Conservation (phyloP, 176 grass and related monocot genomes). For the Echinochloa phyllopogon region DNA sequence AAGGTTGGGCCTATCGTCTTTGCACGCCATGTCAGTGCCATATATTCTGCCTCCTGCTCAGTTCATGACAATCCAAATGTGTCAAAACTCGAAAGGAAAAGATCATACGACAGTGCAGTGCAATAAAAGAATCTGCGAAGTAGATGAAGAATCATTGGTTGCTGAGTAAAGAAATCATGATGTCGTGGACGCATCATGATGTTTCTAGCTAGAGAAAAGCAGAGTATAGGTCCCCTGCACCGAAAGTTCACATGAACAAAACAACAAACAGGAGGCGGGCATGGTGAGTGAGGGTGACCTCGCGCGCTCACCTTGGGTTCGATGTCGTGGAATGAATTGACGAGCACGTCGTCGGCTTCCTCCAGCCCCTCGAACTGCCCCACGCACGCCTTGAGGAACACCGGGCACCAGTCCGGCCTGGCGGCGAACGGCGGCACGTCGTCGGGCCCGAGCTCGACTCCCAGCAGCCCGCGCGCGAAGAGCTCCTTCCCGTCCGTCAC, state of each 20-base stretch:
- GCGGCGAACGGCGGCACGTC: constrained; percentile 44
- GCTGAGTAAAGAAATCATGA: not conserved
- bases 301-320: constrained; percentile 43
- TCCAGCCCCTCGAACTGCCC: constrained; percentile 29
- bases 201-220: not conserved
- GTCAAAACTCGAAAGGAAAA: not conserved
- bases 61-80: not conserved
- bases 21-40: constrained; percentile 30
- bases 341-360: constrained; percentile 35
- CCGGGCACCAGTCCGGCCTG: not conserved
- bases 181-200: too few species aligned
- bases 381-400: not conserved
- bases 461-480: not conserved
- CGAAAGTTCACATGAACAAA: not conserved
- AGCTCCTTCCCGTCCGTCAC: constrained; percentile 1
- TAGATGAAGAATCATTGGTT: not conserved
- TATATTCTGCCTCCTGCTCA: constrained; percentile 44
- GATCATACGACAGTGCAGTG: not conserved
- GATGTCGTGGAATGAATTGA: constrained; percentile 35
- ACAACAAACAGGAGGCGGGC: not conserved
- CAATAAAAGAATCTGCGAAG: not conserved
- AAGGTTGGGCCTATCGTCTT: constrained; percentile 52
- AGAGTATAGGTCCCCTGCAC: not conserved
- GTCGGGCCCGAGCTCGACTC: not conserved
- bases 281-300: too few species aligned